phyloP scores from a whole-genome alignment of 805 yeast genomes.

The Candida germanica region DNA sequence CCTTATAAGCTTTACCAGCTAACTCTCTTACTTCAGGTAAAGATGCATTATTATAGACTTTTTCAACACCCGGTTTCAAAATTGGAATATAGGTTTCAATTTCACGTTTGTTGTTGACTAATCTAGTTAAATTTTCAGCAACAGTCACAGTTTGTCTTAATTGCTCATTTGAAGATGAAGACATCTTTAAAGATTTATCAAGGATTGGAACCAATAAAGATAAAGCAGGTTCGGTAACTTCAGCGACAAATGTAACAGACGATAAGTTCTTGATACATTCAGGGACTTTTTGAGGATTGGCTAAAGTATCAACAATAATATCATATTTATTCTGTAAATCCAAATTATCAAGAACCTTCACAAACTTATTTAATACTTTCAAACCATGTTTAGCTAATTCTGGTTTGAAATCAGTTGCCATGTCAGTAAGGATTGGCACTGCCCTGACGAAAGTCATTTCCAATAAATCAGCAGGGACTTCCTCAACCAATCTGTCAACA shows the following conservation, averaged over 20 bases:
- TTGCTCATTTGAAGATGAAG: conserved; percentile 92
- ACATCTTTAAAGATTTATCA: conserved; percentile 80
- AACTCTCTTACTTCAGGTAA: conserved; percentile 94
- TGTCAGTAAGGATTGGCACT: conserved; percentile 82
- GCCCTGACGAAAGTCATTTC: conserved; percentile 76
- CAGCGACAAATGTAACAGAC: conserved; percentile 95
- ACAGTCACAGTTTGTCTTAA: conserved; percentile 95
- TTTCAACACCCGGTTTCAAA: conserved; percentile 86
- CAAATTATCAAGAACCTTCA: conserved; percentile 83
- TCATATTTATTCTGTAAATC: conserved; percentile 87
- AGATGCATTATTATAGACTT: conserved; percentile 85
- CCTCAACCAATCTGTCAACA: conserved; percentile 71
- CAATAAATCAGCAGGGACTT: conserved; percentile 79
- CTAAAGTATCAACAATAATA: conserved; percentile 78
- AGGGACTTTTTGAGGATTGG: conserved; percentile 86
- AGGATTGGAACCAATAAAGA: conserved; percentile 88
- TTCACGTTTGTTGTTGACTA: conserved; percentile 90
- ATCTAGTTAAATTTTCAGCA: conserved; percentile 90
- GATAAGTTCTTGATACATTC: conserved; percentile 85
- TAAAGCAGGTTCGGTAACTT: conserved; percentile 94
- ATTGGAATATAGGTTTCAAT: conserved; percentile 84
- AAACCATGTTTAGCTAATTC: conserved; percentile 87
- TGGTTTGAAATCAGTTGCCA: conserved; percentile 94
- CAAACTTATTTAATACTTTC: conserved; percentile 65
- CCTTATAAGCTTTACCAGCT: conserved; percentile 81